Percentiles rank a stretch among this genome's conserved stretches.
Evolutionary conservation across 768 basidiomycete genomes (phyloP).

Genomic region (Suillus spraguei): DNA sequence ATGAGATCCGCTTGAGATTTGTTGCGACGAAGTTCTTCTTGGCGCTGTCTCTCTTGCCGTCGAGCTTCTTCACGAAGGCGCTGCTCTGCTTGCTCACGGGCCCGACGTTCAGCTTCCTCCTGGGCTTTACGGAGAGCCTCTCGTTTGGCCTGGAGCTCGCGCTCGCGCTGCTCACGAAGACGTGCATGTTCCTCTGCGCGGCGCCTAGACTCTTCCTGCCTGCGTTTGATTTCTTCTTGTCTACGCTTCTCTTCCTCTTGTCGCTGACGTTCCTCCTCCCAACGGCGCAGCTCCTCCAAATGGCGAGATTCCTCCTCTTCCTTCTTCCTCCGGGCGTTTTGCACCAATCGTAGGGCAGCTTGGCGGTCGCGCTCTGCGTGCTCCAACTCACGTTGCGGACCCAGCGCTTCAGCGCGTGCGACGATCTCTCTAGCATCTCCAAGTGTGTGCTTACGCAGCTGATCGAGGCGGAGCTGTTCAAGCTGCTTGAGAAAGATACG

Average conservation of each 20-base stretch:
- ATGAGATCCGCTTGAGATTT: slow-evolving; percentile 14
- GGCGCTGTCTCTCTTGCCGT: slow-evolving; percentile 3
- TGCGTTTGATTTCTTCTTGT: slow-evolving; percentile 6
- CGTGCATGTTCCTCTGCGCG: slow-evolving; percentile 20
- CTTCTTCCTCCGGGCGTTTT: slow-evolving; percentile 12
- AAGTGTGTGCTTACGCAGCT: slow-evolving; percentile 17
- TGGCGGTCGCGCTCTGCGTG: slow-evolving; percentile 23
- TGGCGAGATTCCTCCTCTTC: slow-evolving; percentile 21
- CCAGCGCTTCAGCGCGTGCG: slow-evolving; percentile 24
- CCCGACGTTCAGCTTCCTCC: slow-evolving; percentile 23
- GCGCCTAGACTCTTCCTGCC: slow-evolving; percentile 19
- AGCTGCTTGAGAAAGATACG: slow-evolving; percentile 30
- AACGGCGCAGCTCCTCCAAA: too few relatives aligned
- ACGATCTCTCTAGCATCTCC: slow-evolving; percentile 23
- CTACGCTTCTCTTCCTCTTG: slow-evolving; percentile 21
- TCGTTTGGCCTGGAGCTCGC: slow-evolving; percentile 19
- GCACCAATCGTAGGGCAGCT: slow-evolving; percentile 23
- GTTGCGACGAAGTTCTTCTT: slow-evolving; percentile 18
- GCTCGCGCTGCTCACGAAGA: slow-evolving; percentile 22
- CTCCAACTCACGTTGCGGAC: slow-evolving; percentile 17
- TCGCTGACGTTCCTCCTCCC: slow-evolving; percentile 14
- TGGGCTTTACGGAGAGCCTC: slow-evolving; percentile 13
- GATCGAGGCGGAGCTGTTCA: slow-evolving; percentile 17
- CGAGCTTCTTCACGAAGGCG: slow-evolving; percentile 15
- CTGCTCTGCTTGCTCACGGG: slow-evolving; percentile 19